phyloP scores from a whole-genome alignment of 495 filamentous ascomycete species.

The Xylaria bambusicola region DNA sequence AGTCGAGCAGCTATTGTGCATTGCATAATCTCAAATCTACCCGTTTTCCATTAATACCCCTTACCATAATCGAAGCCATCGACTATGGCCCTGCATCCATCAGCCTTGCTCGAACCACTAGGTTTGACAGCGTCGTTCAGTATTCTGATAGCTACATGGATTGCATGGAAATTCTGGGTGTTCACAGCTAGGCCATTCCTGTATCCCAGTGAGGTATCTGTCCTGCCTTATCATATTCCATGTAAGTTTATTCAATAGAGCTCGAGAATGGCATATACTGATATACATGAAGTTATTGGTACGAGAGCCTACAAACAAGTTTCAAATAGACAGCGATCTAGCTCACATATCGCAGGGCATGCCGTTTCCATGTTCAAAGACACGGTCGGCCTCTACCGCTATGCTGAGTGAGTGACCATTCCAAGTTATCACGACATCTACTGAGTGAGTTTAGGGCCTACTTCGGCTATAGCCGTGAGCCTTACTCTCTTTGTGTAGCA shows the following conservation, averaged over 20 bases:
- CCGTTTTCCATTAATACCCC: too few species aligned
- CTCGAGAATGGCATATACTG: too few species aligned
- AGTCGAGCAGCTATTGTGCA: too few species aligned
- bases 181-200: background rate
- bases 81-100: too few species aligned
- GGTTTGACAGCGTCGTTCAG: too few species aligned
- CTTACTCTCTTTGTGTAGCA: background rate
- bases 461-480: background rate
- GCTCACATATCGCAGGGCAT: background rate
- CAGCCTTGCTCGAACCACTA: too few species aligned
- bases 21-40: too few species aligned
- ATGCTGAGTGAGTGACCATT: background rate
- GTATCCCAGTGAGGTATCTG: background rate
- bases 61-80: too few species aligned
- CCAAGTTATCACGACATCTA: background rate
- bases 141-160: background rate
- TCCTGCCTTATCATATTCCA: background rate
- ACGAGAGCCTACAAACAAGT: too few species aligned
- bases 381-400: background rate
- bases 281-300: too few species aligned
- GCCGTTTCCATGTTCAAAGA: conserved; percentile 1
- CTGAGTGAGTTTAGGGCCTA: background rate
- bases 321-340: background rate
- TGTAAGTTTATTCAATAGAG: background rate
- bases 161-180: background rate